Evolutionary conservation across 148 eudicot species (phyloP).

Genomic region (Rhododendron mucronatum): DNA sequence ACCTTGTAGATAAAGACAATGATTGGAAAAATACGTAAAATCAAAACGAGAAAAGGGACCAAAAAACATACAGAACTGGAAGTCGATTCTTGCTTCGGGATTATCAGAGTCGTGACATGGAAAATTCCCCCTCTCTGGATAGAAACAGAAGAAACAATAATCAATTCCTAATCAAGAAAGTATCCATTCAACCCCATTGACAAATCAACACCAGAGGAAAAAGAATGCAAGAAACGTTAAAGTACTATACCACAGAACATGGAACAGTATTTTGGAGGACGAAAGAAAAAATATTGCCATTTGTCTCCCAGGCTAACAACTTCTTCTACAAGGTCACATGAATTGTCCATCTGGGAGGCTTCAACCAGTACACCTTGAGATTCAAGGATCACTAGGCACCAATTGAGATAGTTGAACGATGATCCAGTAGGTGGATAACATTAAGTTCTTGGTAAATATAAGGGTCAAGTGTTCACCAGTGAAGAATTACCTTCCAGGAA

Average conservation of each 20-base stretch:
- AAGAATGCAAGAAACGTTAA: neutral
- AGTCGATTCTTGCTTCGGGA: slow-evolving; percentile 76
- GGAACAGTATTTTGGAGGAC: neutral
- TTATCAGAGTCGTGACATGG: slow-evolving; percentile 66
- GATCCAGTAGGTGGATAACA: neutral
- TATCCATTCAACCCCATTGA: neutral
- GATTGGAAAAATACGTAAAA: neutral
- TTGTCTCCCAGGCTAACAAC: neutral
- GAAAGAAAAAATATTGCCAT: neutral
- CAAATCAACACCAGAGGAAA: neutral
- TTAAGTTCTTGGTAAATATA: neutral
- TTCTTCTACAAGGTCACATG: neutral
- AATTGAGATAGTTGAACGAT: neutral
- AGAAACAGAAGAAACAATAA: slow-evolving; percentile 6
- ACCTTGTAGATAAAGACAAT: neutral
- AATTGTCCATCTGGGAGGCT: neutral
- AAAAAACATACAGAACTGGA: slow-evolving; percentile 59
- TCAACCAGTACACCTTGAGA: neutral
- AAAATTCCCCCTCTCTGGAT: slow-evolving; percentile 51
- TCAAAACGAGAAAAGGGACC: neutral
- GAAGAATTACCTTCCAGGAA: neutral
- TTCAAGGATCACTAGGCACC: neutral
- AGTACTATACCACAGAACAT: neutral
- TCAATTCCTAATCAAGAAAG: slow-evolving; percentile 2
- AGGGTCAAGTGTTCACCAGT: neutral